phyloP scores from a whole-genome alignment of 345 rosid species.

The Lenwebbia sp. region DNA sequence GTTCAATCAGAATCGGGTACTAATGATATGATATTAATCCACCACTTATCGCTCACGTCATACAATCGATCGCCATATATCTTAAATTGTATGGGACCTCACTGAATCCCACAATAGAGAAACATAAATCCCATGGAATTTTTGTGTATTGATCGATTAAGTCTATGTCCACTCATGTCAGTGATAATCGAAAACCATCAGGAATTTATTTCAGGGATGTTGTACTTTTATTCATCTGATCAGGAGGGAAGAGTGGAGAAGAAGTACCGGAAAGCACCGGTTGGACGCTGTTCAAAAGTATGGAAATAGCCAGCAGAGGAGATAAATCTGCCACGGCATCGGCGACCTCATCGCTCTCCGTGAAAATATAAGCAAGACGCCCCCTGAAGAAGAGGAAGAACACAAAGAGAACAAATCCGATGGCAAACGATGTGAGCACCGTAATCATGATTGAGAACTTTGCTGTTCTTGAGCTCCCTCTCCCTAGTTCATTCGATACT shows the following conservation, averaged over 20 bases:
- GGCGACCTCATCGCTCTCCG: constrained; percentile 39
- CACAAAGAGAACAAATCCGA: constrained; percentile 37
- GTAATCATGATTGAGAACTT: constrained; percentile 34
- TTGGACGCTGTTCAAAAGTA: constrained; percentile 69
- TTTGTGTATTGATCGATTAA: neutral
- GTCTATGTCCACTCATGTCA: neutral
- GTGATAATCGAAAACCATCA: neutral
- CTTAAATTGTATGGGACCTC: neutral
- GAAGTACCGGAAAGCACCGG: constrained; percentile 73
- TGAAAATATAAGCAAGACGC: constrained; percentile 53
- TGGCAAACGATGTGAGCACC: constrained; percentile 35
- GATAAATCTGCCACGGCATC: constrained; percentile 58
- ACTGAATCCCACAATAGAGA: neutral
- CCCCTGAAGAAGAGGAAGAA: constrained; percentile 43
- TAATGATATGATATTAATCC: neutral
- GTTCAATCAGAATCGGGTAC: neutral
- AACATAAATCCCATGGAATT: neutral
- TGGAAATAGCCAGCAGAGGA: constrained; percentile 57
- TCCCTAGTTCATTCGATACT: constrained; percentile 80
- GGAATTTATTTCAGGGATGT: neutral
- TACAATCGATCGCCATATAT: neutral
- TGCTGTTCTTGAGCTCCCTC: constrained; percentile 33
- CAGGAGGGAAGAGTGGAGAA: neutral
- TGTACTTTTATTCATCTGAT: neutral
- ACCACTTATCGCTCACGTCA: neutral